phyloP scores from a whole-genome alignment of 768 basidiomycete species.

The Lentinula sp. region DNA sequence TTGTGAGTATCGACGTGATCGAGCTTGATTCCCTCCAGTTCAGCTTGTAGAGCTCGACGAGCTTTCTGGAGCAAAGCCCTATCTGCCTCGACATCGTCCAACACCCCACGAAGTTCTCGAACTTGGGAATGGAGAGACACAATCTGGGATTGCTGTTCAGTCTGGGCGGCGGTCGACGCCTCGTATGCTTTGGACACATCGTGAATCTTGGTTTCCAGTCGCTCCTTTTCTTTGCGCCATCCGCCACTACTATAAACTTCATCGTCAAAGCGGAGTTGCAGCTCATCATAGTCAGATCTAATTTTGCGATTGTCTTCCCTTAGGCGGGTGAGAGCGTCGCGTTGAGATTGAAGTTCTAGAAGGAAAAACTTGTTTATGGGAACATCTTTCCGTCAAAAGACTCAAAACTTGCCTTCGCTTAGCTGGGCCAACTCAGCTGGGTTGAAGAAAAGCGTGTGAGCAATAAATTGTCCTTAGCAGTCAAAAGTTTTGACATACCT shows the following conservation, averaged over 20 bases:
- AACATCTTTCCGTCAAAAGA: background rate
- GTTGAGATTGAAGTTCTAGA: constrained; percentile 70
- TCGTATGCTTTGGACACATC: constrained; percentile 76
- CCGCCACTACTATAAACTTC: constrained; percentile 69
- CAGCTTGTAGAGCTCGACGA: constrained; percentile 71
- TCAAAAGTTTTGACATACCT: constrained; percentile 32
- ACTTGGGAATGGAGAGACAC: constrained; percentile 82
- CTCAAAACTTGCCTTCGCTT: constrained; percentile 55
- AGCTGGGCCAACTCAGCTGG: constrained; percentile 73
- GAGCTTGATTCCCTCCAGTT: constrained; percentile 74
- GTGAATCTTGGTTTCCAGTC: constrained; percentile 74
- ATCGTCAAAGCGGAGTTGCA: constrained; percentile 70
- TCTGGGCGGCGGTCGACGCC: constrained; percentile 60
- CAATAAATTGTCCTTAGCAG: background rate
- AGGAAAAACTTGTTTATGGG: background rate
- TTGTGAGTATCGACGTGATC: constrained; percentile 67
- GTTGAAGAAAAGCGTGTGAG: background rate
- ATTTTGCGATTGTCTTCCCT: constrained; percentile 78
- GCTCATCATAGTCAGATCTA: constrained; percentile 69
- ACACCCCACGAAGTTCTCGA: constrained; percentile 69
- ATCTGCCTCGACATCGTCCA: constrained; percentile 85
- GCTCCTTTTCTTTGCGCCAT: constrained; percentile 87
- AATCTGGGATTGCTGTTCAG: constrained; percentile 82
- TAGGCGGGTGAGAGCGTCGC: constrained; percentile 67
- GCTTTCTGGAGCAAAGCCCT: constrained; percentile 76